Conservation (phyloP, 2,329 filamentous ascomycete genomes). For the Dactylellina drechsleri region DNA sequence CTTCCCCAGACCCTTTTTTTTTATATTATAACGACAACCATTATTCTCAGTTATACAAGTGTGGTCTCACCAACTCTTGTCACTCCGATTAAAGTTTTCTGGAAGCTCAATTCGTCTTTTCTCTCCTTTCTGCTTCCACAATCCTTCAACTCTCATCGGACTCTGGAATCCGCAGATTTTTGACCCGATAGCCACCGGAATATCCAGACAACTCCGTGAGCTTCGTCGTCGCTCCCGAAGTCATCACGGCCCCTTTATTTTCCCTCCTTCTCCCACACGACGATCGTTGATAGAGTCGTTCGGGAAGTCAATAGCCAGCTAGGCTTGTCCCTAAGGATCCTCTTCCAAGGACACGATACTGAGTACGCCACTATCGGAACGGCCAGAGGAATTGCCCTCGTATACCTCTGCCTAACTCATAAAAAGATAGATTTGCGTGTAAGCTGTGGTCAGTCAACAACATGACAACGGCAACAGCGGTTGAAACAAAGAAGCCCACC, state of each 20-base stretch:
- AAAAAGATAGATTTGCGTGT: constrained; percentile 48
- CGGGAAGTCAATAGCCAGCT: constrained; percentile 33
- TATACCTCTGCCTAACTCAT: constrained; percentile 48
- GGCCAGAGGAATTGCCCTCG: constrained; percentile 49
- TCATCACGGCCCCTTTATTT: neutral
- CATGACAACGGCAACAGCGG: constrained; percentile 55
- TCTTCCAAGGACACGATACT: constrained; percentile 49
- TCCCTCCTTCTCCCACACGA: constrained; percentile 3
- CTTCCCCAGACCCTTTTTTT: constrained; percentile 12
- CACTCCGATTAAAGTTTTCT: constrained; percentile 51
- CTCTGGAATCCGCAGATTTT: neutral
- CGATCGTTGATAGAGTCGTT: constrained; percentile 29
- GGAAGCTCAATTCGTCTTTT: constrained; percentile 31
- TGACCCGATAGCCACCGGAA: constrained; percentile 1
- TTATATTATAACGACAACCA: constrained; percentile 1
- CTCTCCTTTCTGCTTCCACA: no score
- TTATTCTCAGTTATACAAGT: constrained; percentile 48
- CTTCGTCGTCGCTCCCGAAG: constrained; percentile 17
- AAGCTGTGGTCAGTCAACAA: constrained; percentile 49
- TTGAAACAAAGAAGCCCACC: constrained; percentile 56
- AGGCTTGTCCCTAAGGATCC: constrained; percentile 40
- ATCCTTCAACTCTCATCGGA: neutral
- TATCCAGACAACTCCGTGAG: constrained; percentile 8
- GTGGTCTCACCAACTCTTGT: constrained; percentile 53
- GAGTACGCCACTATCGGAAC: constrained; percentile 52